Evolutionary conservation across 768 basidiomycete species (phyloP), one percentile per base, ranked within the genome.

Genomic region (Pleurotus djamor): DNA sequence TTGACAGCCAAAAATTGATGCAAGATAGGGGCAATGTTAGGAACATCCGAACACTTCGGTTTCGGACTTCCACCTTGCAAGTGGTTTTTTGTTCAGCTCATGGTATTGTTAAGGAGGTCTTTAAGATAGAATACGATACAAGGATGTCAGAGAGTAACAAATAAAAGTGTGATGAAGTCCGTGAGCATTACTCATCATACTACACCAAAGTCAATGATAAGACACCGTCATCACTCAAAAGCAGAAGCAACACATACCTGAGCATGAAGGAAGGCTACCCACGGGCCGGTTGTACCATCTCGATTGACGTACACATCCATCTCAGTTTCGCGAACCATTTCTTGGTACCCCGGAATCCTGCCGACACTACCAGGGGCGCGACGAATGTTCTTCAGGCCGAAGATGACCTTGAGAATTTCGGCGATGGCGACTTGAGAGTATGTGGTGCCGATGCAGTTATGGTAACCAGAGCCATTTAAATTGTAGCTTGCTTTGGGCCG

Each of bases 311-410:
- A 76, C 14, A 69, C 66, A 52, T 73, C 71, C 38, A 66, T 71
- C 59, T 75, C 77, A 6, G 74, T 75, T 57, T 74, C 71, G 38
- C 70, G 67, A 12, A 74, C 52, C 6, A 65, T 43, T 13, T 64
- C 66, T 44, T 63, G 63, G 62, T 75, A 76, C 5, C 72, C 65
- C 32, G 65, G 66, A 21, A 83, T 68, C 35, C 60, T 61, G 1
- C 83, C 84, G 5, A 76, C 67, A 50, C 71, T 64, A 1, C 81
- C 82, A 10, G 75, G 69, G 0, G 80, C 82, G 34, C 79, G 76
- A 28, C 78, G 76, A 36, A 83, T 60, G 61, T 80, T 79, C 60
- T 75, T 71, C 38, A 77, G 61, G 48, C 61, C 73, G 71, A 83
- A 81, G 36, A 85, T 69, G 13, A 69, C 71, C 65, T 74, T 76